Conservation (phyloP, 2,329 filamentous ascomycete species). For the Cordyceps farinosa region DNA sequence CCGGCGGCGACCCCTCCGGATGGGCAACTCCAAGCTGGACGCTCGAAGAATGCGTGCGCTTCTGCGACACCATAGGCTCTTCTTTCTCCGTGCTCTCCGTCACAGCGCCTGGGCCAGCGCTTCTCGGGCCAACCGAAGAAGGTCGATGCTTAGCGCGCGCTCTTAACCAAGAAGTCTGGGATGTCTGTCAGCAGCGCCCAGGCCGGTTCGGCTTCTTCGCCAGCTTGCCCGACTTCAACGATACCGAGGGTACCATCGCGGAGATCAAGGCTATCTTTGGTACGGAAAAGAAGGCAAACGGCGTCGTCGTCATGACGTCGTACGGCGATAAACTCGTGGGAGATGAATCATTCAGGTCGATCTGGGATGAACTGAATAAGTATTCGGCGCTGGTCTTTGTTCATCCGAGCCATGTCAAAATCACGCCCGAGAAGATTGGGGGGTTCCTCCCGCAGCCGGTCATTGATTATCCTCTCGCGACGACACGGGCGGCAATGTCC, state of each 20-base stretch:
- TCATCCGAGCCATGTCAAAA: conserved; percentile 8
- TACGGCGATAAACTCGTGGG: conserved; percentile 9
- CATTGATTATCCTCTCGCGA: conserved; percentile 9
- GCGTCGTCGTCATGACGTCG: conserved; percentile 5
- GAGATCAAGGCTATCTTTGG: conserved; percentile 1
- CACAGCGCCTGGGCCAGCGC: neutral
- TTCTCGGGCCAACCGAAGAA: neutral
- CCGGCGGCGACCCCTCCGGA: neutral
- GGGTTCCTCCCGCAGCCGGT: conserved; percentile 9
- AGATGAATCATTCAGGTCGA: neutral
- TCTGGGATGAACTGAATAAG: conserved; percentile 8
- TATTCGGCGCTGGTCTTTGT: conserved; percentile 3
- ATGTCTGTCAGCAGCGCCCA: neutral
- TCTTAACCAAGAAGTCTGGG: neutral
- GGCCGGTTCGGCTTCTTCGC: neutral
- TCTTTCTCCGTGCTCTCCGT: conserved; percentile 1
- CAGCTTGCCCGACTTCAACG: conserved; percentile 32
- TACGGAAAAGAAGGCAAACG: conserved; percentile 2
- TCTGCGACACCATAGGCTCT: conserved; percentile 1
- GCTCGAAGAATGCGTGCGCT: conserved; percentile 1
- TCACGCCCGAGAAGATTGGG: conserved; percentile 4
- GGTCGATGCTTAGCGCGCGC: neutral
- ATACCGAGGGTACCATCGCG: conserved; percentile 11
- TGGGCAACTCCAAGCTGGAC: conserved; percentile 1
- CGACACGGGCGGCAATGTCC: conserved; percentile 6